A percentile compares a stretch with the other conserved stretches of the same genome.
These are phyloP conservation scores for Exophiala spinifera DNA, from an alignment of 2,329 filamentous ascomycete genomes.

Conservation along the genomic window DNA sequence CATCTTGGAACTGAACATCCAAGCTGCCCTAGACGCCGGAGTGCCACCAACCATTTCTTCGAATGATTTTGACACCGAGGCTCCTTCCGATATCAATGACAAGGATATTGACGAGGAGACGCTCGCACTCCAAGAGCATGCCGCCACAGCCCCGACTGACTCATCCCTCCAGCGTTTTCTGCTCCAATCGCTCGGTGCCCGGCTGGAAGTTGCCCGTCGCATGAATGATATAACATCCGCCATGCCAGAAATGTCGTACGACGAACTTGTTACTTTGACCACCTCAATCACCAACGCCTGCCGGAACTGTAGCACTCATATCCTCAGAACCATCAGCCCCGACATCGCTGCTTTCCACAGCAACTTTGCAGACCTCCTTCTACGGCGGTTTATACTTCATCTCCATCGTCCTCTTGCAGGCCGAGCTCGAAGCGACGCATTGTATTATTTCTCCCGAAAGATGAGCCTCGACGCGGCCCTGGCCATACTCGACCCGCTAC, in stretches of 20 bases:
- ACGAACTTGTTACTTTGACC: slow-evolving; percentile 32
- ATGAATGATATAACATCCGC: slow-evolving; percentile 31
- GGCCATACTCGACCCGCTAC: slow-evolving; percentile 35
- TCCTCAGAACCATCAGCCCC: slow-evolving; percentile 25
- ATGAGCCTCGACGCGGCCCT: slow-evolving; percentile 36
- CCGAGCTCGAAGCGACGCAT: slow-evolving; percentile 34
- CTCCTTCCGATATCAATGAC: slow-evolving; percentile 30
- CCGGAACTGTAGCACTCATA: slow-evolving; percentile 23
- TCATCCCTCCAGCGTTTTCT: slow-evolving; percentile 30
- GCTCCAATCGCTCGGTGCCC: slow-evolving; percentile 21
- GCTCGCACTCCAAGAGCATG: slow-evolving; percentile 36
- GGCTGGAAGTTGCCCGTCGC: slow-evolving; percentile 24
- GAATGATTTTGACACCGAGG: slow-evolving; percentile 34
- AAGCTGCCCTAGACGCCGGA: slow-evolving; percentile 35
- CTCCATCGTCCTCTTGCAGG: slow-evolving; percentile 47
- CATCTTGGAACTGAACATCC: slow-evolving; percentile 35
- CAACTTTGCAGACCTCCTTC: slow-evolving; percentile 51
- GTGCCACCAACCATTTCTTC: slow-evolving; percentile 32
- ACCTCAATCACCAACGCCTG: slow-evolving; percentile 30
- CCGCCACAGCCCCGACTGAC: slow-evolving; percentile 31
- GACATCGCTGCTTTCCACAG: slow-evolving; percentile 32
- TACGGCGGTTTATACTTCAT: slow-evolving; percentile 55
- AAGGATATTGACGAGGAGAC: slow-evolving; percentile 30
- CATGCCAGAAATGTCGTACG: slow-evolving; percentile 33
- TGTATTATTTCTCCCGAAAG: slow-evolving; percentile 39